Percentiles rank a stretch among this genome's conserved stretches.
These are phyloP conservation scores for Cornus florida DNA, from an alignment of 148 eudicot genomes.

Conservation along the genomic window DNA sequence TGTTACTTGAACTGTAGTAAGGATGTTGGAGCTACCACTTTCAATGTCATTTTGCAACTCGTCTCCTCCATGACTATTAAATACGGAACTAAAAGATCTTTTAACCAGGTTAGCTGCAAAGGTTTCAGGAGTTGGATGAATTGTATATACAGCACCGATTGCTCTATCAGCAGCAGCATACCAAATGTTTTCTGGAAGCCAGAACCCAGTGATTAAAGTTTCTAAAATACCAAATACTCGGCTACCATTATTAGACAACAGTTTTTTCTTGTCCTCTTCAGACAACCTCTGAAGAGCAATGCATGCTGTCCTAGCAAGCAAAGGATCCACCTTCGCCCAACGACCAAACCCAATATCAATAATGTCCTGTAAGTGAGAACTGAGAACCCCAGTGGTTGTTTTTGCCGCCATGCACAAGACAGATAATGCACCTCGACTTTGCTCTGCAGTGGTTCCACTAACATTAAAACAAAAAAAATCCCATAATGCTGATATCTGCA, in stretches of 20 bases:
- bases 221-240: conserved; percentile 72
- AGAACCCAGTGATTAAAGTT: conserved; percentile 63
- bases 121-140: conserved; percentile 88
- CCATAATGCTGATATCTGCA: conserved; percentile 92
- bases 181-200: conserved; percentile 87
- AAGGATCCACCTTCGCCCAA: conserved; percentile 96
- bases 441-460: conserved; percentile 85
- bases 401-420: conserved; percentile 96
- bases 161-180: conserved; percentile 92
- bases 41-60: conserved; percentile 43
- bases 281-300: conserved; percentile 82
- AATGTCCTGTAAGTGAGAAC: conserved; percentile 90
- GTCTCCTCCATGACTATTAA: conserved; percentile 43
- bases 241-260: conserved; percentile 58
- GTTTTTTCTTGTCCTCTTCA: conserved; percentile 79
- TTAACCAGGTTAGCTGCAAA: conserved; percentile 70
- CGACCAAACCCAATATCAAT: conserved; percentile 97
- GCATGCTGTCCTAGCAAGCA: conserved; percentile 96
- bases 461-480: conserved; percentile 95
- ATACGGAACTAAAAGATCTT: conserved; percentile 54
- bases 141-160: conserved; percentile 70
- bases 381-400: conserved; percentile 61
- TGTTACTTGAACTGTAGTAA: conserved; percentile 63
- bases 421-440: conserved; percentile 89
- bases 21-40: conserved; percentile 32